phyloP scores from a whole-genome alignment of 176 grass and related monocot genomes.

The Oryza glaberrima region DNA sequence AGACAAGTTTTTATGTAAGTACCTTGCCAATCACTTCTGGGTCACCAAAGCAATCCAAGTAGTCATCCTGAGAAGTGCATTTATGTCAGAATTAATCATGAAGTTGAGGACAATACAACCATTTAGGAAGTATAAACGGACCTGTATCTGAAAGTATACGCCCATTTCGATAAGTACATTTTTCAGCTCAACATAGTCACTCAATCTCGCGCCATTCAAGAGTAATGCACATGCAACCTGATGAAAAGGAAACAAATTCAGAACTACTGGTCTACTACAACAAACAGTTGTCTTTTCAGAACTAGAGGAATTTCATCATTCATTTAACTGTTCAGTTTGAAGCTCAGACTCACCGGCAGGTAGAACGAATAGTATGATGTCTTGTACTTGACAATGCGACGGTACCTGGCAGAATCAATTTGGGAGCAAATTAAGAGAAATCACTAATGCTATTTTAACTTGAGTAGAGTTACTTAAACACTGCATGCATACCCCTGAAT shows the following conservation, averaged over 20 bases:
- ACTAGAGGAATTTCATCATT: background rate
- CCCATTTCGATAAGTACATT: slow-evolving; percentile 60
- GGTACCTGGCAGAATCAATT: slow-evolving; percentile 48
- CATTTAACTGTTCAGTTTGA: background rate
- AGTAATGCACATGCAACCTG: slow-evolving; percentile 58
- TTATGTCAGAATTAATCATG: background rate
- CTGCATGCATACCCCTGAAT: slow-evolving; percentile 45
- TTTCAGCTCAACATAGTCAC: slow-evolving; percentile 42
- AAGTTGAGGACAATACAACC: background rate
- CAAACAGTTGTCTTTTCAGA: background rate
- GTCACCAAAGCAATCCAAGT: slow-evolving; percentile 75
- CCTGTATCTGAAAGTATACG: slow-evolving; percentile 62
- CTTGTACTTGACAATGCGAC: slow-evolving; percentile 74
- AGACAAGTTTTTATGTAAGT: background rate
- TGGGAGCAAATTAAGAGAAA: background rate
- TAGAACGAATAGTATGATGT: slow-evolving; percentile 79
- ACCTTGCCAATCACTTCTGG: slow-evolving; percentile 84
- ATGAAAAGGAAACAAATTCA: slow-evolving; percentile 6
- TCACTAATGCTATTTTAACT: background rate
- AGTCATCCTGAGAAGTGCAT: slow-evolving; percentile 62
- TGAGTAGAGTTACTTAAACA: background rate
- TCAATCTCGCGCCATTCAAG: slow-evolving; percentile 39
- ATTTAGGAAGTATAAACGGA: background rate
- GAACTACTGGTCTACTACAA: background rate
- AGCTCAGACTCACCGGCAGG: slow-evolving; percentile 52